Evolutionary conservation across 2,329 filamentous ascomycete genomes (phyloP).

Genomic region (Apiospora kogelbergensis): DNA sequence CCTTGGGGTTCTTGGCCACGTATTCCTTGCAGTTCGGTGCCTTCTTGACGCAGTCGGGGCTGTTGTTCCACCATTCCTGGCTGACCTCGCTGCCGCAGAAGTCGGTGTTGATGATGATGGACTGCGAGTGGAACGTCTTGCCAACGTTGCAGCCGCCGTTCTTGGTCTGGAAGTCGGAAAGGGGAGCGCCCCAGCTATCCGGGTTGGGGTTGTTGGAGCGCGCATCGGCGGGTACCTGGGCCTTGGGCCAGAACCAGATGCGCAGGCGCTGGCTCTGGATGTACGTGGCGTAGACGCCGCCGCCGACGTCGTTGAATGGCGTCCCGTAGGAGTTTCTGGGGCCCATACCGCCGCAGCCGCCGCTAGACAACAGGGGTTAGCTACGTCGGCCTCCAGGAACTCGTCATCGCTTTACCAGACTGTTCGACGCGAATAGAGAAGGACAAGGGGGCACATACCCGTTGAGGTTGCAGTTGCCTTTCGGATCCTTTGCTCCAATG

Average conservation of each 20-base stretch:
- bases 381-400: background rate
- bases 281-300: constrained; percentile 62
- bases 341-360: constrained; percentile 56
- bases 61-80: constrained; percentile 44
- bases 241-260: constrained; percentile 58
- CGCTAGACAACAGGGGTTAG: constrained; percentile 44
- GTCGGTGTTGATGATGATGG: constrained; percentile 66
- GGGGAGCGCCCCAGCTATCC: constrained; percentile 58
- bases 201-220: constrained; percentile 54
- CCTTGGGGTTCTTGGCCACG: constrained; percentile 56
- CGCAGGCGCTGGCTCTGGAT: constrained; percentile 60
- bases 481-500: constrained; percentile 21
- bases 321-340: constrained; percentile 47
- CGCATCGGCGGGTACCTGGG: constrained; percentile 52
- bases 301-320: constrained; percentile 52
- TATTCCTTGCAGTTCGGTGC: constrained; percentile 59
- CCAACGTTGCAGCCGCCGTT: constrained; percentile 59
- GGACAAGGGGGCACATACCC: background rate
- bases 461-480: constrained; percentile 49
- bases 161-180: constrained; percentile 59
- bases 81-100: constrained; percentile 60
- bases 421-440: background rate
- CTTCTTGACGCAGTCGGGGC: constrained; percentile 51
- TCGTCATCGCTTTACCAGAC: background rate
- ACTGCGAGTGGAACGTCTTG: constrained; percentile 62